Conservation (phyloP, 768 basidiomycete genomes). For the Pleurotus pulmonarius region DNA sequence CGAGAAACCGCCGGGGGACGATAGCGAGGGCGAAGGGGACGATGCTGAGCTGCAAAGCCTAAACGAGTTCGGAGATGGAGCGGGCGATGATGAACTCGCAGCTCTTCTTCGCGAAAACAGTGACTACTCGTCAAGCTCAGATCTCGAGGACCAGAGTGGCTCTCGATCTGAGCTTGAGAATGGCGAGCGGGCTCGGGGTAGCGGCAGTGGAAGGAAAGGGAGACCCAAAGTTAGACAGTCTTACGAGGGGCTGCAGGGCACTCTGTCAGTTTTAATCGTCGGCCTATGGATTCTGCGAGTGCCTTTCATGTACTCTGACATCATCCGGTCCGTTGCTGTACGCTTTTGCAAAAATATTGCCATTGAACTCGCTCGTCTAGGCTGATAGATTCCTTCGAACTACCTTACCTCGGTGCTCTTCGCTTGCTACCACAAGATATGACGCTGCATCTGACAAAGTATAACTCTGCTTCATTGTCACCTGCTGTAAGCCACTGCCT, state of each 20-base stretch:
- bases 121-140: slow-evolving; percentile 35
- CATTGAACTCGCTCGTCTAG: slow-evolving; percentile 31
- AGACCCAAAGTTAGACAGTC: slow-evolving; percentile 16
- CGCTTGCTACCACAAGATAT: slow-evolving; percentile 59
- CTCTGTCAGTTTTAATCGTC: slow-evolving; percentile 66
- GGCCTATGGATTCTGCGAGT: slow-evolving; percentile 80
- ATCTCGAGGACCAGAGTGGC: slow-evolving; percentile 18
- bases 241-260: slow-evolving; percentile 39
- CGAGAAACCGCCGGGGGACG: no score
- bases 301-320: slow-evolving; percentile 72
- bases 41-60: slow-evolving; percentile 8
- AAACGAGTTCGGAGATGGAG: slow-evolving; percentile 13
- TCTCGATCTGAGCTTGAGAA: slow-evolving; percentile 11
- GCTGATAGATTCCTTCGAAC: slow-evolving; percentile 65
- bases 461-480: slow-evolving; percentile 61
- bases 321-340: slow-evolving; percentile 52
- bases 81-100: slow-evolving; percentile 33
- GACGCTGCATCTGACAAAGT: slow-evolving; percentile 68
- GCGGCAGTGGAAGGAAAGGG: slow-evolving; percentile 9
- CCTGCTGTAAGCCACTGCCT: slow-evolving; percentile 52
- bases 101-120: slow-evolving; percentile 41
- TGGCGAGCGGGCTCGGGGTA: not conserved
- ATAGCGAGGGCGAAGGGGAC: slow-evolving; percentile 16
- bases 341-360: not conserved
- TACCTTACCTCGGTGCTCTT: slow-evolving; percentile 79